These are phyloP conservation scores for Lachnellula occidentalis DNA, from an alignment of 2,329 filamentous ascomycete genomes.

Conservation along the genomic window DNA sequence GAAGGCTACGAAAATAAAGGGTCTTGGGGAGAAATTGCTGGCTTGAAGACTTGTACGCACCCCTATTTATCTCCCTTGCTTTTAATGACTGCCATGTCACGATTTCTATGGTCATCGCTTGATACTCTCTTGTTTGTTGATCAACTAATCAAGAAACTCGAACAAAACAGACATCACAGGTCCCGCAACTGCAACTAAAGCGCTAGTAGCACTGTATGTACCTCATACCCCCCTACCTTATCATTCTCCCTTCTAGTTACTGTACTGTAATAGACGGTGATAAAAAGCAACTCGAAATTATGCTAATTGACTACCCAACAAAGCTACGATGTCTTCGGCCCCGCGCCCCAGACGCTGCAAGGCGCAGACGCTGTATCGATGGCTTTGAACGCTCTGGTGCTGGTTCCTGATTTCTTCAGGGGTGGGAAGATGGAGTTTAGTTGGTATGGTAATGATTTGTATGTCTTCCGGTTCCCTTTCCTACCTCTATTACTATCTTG, in stretches of 20 bases:
- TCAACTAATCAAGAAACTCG: neutral
- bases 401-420: constrained; percentile 87
- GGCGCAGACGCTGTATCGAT: constrained; percentile 60
- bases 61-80: neutral
- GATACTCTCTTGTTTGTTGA: neutral
- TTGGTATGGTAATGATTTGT: constrained; percentile 43
- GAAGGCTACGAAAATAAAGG: constrained; percentile 28
- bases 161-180: constrained; percentile 36
- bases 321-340: constrained; percentile 56
- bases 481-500: constrained; percentile 24
- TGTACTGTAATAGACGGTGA: too few relatives aligned
- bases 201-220: constrained; percentile 46
- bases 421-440: constrained; percentile 44
- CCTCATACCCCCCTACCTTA: too few relatives aligned
- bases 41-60: constrained; percentile 14
- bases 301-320: too few relatives aligned
- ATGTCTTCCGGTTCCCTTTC: constrained; percentile 33
- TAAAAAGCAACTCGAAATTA: too few relatives aligned
- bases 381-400: constrained; percentile 55
- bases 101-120: neutral
- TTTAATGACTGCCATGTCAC: neutral
- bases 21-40: constrained; percentile 12
- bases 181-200: constrained; percentile 44
- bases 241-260: too few relatives aligned
- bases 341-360: constrained; percentile 63